Percentiles rank a stretch among this genome's conserved stretches.
Conservation (phyloP, 306 rosid species). For the Corylus heterophylla region DNA sequence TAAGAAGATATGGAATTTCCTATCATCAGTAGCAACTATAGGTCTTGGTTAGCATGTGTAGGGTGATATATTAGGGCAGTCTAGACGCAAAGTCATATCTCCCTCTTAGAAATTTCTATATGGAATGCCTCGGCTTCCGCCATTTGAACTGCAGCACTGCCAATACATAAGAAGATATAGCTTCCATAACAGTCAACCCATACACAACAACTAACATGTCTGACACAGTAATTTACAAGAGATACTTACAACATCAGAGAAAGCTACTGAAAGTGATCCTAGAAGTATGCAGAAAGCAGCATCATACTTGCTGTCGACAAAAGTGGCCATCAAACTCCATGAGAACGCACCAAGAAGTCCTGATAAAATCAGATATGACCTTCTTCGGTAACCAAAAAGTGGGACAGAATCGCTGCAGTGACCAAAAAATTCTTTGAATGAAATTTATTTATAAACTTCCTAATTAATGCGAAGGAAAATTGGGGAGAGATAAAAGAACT, state of each 20-base stretch:
- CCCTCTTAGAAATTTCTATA: not conserved
- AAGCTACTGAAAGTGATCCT: constrained; percentile 97
- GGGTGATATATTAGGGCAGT: not conserved
- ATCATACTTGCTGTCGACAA: constrained; percentile 73
- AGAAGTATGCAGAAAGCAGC: constrained; percentile 91
- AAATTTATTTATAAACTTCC: not conserved
- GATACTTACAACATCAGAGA: constrained; percentile 95
- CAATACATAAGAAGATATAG: constrained; percentile 5
- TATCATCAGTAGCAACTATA: not conserved
- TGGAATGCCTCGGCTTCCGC: not conserved
- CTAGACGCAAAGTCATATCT: not conserved
- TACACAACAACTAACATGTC: not conserved
- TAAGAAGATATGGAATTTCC: not conserved
- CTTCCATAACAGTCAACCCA: not conserved
- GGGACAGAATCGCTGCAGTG: constrained; percentile 90
- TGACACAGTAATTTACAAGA: constrained; percentile 13
- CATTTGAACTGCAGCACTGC: not conserved
- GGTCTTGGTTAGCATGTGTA: not conserved
- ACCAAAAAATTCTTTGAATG: constrained; percentile 18
- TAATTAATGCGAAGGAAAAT: constrained; percentile 9
- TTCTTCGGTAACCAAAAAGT: constrained; percentile 94
- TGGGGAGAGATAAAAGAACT: constrained; percentile 21
- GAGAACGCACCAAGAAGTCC: constrained; percentile 98
- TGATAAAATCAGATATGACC: constrained; percentile 89
- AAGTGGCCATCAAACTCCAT: constrained; percentile 89